These are phyloP conservation scores for Oryza punctata DNA, from an alignment of 176 grass and related monocot genomes.

Conservation along the genomic window DNA sequence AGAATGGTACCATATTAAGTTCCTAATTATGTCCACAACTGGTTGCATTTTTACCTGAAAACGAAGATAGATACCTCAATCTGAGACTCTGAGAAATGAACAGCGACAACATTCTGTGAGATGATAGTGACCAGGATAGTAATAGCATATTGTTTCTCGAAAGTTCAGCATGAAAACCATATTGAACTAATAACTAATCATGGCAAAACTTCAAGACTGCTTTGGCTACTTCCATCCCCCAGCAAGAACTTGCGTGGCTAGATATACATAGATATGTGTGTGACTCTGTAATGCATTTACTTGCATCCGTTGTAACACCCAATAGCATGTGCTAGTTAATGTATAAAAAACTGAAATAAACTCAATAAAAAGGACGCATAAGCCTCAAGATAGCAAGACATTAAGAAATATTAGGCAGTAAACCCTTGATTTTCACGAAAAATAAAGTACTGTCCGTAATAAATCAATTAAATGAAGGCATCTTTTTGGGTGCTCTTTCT, in stretches of 20 bases:
- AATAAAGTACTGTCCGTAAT: neutral
- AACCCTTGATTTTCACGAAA: neutral
- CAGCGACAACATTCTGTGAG: neutral
- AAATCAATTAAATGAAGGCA: neutral
- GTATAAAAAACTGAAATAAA: neutral
- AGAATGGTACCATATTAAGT: slow-evolving; percentile 79
- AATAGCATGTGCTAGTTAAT: neutral
- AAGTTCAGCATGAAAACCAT: neutral
- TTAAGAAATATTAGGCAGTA: neutral
- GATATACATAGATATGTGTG: neutral
- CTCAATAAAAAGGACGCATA: neutral
- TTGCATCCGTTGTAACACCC: neutral
- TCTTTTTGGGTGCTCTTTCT: no score
- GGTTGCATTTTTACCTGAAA: slow-evolving; percentile 97
- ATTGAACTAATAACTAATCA: neutral
- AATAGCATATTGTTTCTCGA: neutral
- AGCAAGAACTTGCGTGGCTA: neutral
- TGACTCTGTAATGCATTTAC: neutral
- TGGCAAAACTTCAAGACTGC: neutral
- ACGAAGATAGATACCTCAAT: neutral
- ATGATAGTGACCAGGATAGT: neutral
- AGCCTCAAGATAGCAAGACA: neutral
- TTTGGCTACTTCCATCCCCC: neutral
- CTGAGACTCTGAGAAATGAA: slow-evolving; percentile 17
- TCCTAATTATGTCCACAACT: slow-evolving; percentile 59